phyloP scores from a whole-genome alignment of 1,139 yeast species.

The Protomyces arabidopsidicola region DNA sequence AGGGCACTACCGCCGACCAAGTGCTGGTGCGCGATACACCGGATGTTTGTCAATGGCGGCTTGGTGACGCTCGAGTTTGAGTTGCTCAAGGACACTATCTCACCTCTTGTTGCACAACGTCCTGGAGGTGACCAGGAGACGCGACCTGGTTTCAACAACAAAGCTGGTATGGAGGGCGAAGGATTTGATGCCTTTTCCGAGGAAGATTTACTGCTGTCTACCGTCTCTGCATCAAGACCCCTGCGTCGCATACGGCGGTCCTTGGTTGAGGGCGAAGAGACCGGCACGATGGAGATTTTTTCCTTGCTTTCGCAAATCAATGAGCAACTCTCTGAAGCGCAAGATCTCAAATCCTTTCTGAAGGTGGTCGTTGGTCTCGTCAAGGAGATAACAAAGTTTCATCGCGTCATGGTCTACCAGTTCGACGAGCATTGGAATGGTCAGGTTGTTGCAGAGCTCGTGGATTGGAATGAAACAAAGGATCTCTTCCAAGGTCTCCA shows the following conservation, averaged over 20 bases:
- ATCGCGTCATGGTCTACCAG: slow-evolving; percentile 25
- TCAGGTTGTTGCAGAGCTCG: slow-evolving; percentile 26
- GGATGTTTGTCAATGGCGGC: slow-evolving; percentile 13
- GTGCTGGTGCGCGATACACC: slow-evolving; percentile 22
- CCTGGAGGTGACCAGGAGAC: not conserved
- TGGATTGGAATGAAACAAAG: slow-evolving; percentile 24
- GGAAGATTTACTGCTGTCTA: slow-evolving; percentile 20
- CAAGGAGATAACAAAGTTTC: slow-evolving; percentile 23
- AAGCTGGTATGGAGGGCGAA: slow-evolving; percentile 22
- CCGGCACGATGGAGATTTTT: slow-evolving; percentile 25
- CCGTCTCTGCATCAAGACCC: slow-evolving; percentile 13
- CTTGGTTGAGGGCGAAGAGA: slow-evolving; percentile 1
- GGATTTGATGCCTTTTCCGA: slow-evolving; percentile 22
- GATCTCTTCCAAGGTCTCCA: slow-evolving; percentile 25
- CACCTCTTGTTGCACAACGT: not conserved
- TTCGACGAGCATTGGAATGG: slow-evolving; percentile 28
- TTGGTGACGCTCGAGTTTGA: slow-evolving; percentile 19
- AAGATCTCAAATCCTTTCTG: slow-evolving; percentile 8
- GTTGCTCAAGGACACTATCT: slow-evolving; percentile 2
- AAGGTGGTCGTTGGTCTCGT: slow-evolving; percentile 22
- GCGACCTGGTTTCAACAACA: slow-evolving; percentile 3
- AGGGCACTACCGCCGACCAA: not conserved
- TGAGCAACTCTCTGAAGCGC: slow-evolving; percentile 18
- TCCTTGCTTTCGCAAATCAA: slow-evolving; percentile 17
- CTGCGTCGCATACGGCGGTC: slow-evolving; percentile 15